These are phyloP conservation scores for Penicillium sp. DNA, from an alignment of 2,329 filamentous ascomycete genomes.

Conservation along the genomic window DNA sequence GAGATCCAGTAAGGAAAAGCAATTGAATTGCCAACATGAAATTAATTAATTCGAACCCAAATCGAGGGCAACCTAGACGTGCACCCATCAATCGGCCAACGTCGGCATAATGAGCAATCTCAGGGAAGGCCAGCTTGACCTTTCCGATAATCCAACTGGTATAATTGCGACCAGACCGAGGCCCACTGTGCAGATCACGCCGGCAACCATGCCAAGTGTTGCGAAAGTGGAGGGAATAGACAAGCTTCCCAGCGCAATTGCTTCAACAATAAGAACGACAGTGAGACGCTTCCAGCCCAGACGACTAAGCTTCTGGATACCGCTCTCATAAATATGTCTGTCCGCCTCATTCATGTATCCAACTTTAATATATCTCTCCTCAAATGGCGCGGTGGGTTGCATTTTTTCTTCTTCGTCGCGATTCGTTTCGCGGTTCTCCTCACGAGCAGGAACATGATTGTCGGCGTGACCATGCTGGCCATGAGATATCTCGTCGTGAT, in stretches of 20 bases:
- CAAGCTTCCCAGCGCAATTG: conserved; percentile 1
- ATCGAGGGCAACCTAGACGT: not conserved
- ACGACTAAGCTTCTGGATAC: conserved; percentile 1
- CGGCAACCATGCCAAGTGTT: not conserved
- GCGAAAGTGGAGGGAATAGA: conserved; percentile 1
- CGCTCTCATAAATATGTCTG: conserved; percentile 1
- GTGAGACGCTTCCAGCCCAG: conserved; percentile 1
- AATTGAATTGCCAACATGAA: not conserved
- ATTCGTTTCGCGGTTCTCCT: not conserved
- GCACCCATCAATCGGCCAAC: not conserved
- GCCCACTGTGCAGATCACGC: not conserved
- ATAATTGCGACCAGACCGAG: not conserved
- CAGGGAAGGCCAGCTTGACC: conserved; percentile 3
- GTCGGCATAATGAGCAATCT: conserved; percentile 1
- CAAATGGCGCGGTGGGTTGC: not conserved
- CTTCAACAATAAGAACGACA: conserved; percentile 1
- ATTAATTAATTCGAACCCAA: not conserved
- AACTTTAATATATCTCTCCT: conserved; percentile 1
- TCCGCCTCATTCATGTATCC: conserved; percentile 4
- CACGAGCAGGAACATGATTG: not conserved
- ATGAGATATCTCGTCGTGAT: conserved; percentile 2
- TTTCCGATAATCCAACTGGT: conserved; percentile 5
- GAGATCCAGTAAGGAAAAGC: conserved; percentile 1
- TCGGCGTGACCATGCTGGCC: not conserved
- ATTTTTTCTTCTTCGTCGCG: not conserved